phyloP scores from a whole-genome alignment of 352 stramenopile genomes.

The Aphanomyces astaci region DNA sequence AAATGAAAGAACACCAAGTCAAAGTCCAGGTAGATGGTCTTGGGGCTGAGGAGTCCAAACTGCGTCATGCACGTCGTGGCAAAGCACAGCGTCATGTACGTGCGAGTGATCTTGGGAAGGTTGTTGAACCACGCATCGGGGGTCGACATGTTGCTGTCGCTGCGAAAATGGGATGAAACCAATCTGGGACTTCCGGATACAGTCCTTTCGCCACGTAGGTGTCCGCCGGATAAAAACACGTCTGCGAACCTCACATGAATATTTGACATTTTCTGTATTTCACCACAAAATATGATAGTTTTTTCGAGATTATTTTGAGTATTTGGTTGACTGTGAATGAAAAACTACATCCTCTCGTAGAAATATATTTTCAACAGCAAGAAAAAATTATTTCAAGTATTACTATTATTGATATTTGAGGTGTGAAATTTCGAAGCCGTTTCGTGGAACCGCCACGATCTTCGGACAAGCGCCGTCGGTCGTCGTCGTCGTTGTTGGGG shows the following conservation, averaged over 20 bases:
- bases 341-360: too few relatives aligned
- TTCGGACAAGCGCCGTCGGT: background rate
- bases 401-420: background rate
- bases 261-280: too few relatives aligned
- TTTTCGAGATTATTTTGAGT: too few relatives aligned
- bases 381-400: too few relatives aligned
- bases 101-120: conserved; percentile 78
- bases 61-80: conserved; percentile 70
- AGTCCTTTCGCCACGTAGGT: background rate
- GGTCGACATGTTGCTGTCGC: conserved; percentile 39
- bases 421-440: conserved; percentile 8
- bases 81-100: conserved; percentile 79
- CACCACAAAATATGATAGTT: too few relatives aligned
- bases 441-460: background rate
- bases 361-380: too few relatives aligned
- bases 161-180: background rate
- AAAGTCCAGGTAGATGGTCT: conserved; percentile 79
- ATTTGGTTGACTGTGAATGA: too few relatives aligned
- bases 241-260: background rate
- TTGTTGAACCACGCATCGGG: conserved; percentile 81
- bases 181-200: background rate
- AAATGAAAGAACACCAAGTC: conserved; percentile 80
- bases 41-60: conserved; percentile 71
- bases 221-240: background rate
- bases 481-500: too few relatives aligned